Percentiles rank a stretch among this genome's conserved stretches.
Conservation (phyloP, 2,329 filamentous ascomycete genomes). For the Epichloe coenophiala region DNA sequence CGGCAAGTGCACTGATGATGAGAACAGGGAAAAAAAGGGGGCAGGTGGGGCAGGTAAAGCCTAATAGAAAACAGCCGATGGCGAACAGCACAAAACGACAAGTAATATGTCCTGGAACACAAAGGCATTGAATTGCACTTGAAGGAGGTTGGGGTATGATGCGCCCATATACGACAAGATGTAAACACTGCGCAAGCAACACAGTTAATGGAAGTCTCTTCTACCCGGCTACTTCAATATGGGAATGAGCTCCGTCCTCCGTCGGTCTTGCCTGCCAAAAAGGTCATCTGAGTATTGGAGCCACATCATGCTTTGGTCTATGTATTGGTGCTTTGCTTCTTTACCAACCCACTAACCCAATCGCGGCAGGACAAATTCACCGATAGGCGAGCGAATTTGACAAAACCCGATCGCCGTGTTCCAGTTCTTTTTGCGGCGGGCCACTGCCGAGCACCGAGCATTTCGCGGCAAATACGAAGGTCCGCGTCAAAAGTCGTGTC, state of each 20-base stretch:
- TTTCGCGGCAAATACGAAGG: no score
- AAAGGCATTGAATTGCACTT: not conserved
- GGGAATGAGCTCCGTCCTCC: no score
- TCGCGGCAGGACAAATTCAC: not conserved
- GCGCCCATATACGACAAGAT: not conserved
- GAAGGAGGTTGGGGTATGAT: not conserved
- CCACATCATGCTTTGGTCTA: no score
- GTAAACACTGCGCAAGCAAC: no score
- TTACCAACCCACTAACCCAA: no score
- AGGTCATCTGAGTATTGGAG: no score
- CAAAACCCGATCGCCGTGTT: not conserved
- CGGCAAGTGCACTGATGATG: not conserved
- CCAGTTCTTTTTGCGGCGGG: not conserved
- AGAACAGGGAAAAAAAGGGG: not conserved
- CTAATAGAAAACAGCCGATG: not conserved
- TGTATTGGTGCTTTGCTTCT: no score
- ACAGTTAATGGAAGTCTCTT: no score
- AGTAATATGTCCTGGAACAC: not conserved
- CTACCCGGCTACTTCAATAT: no score
- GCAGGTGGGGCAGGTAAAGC: not conserved
- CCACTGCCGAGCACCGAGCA: no score
- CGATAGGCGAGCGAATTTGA: not conserved
- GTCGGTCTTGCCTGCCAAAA: no score
- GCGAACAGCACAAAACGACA: not conserved
- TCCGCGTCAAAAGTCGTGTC: no score